Conservation (phyloP, 352 stramenopile genomes). For the Pythium periplocum region DNA sequence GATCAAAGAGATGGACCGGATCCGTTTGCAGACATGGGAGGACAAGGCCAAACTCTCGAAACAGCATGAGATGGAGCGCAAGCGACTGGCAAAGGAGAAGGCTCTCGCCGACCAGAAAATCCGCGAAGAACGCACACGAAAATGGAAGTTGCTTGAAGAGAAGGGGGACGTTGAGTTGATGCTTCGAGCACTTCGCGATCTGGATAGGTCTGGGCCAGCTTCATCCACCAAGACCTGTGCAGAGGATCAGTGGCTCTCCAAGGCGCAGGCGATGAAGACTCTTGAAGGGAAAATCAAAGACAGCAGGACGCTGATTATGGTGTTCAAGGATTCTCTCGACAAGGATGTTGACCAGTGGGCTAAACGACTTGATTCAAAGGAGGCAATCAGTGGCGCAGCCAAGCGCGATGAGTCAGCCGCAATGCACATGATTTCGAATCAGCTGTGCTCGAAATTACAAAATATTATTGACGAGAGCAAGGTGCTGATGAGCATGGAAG, state of each 20-base stretch:
- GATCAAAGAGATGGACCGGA: conserved; percentile 86
- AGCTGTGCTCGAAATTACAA: conserved; percentile 75
- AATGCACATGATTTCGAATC: conserved; percentile 71
- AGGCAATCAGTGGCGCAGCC: conserved; percentile 14
- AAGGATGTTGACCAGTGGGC: conserved; percentile 78
- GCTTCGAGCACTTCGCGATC: conserved; percentile 63
- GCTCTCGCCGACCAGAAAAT: conserved; percentile 73
- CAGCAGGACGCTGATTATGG: conserved; percentile 69
- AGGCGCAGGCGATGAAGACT: conserved; percentile 46
- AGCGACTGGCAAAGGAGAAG: conserved; percentile 75
- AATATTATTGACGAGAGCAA: conserved; percentile 75
- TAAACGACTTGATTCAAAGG: conserved; percentile 32
- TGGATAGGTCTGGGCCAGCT: conserved; percentile 24
- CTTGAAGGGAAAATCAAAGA: conserved; percentile 77
- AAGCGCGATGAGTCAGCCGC: conserved; percentile 62
- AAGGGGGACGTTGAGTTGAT: conserved; percentile 82
- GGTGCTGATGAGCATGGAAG: conserved; percentile 58
- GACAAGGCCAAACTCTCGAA: conserved; percentile 83
- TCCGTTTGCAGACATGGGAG: conserved; percentile 85
- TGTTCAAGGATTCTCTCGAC: conserved; percentile 76
- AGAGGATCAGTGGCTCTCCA: conserved; percentile 55
- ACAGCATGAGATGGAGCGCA: conserved; percentile 82
- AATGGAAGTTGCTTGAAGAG: conserved; percentile 81
- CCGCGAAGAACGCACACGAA: conserved; percentile 72
- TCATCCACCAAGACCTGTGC: conserved; percentile 10